Evolutionary conservation across 208 protist genomes (phyloP).

Genomic region (Strigomonas culicis): DNA sequence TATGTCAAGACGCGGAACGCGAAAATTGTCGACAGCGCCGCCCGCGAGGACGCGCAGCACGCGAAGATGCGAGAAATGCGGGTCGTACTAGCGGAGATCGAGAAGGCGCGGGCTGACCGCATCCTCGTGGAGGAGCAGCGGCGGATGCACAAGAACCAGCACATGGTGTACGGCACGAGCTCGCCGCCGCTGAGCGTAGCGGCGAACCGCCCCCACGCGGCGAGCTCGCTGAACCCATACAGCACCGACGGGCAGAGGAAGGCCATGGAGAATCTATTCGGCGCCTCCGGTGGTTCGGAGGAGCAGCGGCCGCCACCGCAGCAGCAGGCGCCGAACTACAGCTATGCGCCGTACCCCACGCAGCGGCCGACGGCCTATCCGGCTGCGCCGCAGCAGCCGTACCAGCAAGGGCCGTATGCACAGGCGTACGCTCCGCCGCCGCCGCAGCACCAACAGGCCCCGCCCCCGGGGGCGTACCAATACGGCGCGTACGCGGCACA

Average conservation of each 20-base stretch:
- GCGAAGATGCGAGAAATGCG: conserved; percentile 13
- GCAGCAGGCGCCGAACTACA: background rate
- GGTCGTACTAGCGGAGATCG: conserved; percentile 18
- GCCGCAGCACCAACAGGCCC: conserved; percentile 12
- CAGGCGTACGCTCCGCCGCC: background rate
- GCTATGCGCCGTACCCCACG: background rate
- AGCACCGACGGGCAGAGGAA: background rate
- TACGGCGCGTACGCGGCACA: background rate
- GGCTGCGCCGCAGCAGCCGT: no score
- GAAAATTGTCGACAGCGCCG: background rate
- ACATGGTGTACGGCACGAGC: background rate
- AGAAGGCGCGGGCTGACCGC: conserved; percentile 6
- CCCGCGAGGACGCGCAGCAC: conserved; percentile 18
- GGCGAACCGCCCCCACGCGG: no score
- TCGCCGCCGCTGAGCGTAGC: background rate
- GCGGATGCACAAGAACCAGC: background rate
- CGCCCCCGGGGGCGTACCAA: background rate
- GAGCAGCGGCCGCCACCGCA: background rate
- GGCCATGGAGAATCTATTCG: conserved; percentile 13
- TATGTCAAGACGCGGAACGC: background rate
- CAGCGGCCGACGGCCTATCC: background rate
- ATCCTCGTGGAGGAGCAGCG: conserved; percentile 14
- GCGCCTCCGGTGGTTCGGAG: background rate
- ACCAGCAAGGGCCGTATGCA: no score
- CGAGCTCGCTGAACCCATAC: conserved; percentile 1